Evolutionary conservation across 768 basidiomycete species (phyloP).

Genomic region (Boletales sp.): DNA sequence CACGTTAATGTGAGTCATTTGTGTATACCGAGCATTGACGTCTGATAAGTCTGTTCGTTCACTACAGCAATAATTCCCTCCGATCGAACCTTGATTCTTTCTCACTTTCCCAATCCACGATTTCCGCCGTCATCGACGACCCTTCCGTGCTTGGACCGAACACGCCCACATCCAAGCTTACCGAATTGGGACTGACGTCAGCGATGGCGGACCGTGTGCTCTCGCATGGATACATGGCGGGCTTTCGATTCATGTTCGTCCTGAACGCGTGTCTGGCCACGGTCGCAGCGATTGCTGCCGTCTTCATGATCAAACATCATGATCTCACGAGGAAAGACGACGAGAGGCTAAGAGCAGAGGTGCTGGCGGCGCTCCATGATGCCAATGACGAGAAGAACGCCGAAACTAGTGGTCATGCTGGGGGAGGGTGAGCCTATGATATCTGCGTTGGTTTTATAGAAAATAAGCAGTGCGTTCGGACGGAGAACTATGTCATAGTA

Average conservation of each 20-base stretch:
- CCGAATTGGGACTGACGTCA: slow-evolving; percentile 34
- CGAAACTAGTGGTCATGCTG: background rate
- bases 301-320: slow-evolving; percentile 60
- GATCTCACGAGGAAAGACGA: slow-evolving; percentile 59
- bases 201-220: slow-evolving; percentile 41
- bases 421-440: slow-evolving; percentile 5
- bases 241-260: slow-evolving; percentile 58
- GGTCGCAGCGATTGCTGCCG: slow-evolving; percentile 50
- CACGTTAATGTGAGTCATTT: slow-evolving; percentile 45
- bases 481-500: no score
- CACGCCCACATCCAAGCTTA: slow-evolving; percentile 30
- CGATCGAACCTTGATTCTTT: slow-evolving; percentile 38
- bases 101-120: slow-evolving; percentile 34
- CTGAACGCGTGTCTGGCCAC: slow-evolving; percentile 55
- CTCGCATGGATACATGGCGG: slow-evolving; percentile 47
- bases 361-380: slow-evolving; percentile 15
- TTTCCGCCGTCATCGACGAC: slow-evolving; percentile 46
- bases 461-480: no score
- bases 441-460: background rate
- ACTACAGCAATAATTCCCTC: slow-evolving; percentile 44
- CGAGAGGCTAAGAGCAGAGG: slow-evolving; percentile 42
- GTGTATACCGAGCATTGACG: slow-evolving; percentile 3
- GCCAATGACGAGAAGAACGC: background rate
- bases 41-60: background rate
- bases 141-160: slow-evolving; percentile 37